phyloP scores from a whole-genome alignment of 257 asterid species.

The Solanum dulcamara region DNA sequence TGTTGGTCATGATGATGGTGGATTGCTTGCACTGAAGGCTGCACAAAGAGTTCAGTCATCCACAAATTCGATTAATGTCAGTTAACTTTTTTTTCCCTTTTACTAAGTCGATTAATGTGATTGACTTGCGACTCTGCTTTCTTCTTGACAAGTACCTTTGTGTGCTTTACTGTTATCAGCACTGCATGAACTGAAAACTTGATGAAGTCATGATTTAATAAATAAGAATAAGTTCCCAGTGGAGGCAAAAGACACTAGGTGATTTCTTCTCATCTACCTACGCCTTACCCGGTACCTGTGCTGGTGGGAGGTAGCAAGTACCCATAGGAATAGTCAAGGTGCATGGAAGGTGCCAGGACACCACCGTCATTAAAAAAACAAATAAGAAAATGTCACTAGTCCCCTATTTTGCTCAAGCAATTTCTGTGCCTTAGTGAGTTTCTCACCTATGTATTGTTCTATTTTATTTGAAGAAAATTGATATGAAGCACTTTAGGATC shows the following conservation, averaged over 20 bases:
- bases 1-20: slow-evolving; percentile 92
- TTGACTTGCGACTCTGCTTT: background rate
- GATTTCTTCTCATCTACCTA: background rate
- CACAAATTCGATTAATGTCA: slow-evolving; percentile 10
- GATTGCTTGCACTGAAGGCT: slow-evolving; percentile 77
- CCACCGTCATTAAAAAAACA: background rate
- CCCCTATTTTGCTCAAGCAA: background rate
- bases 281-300: background rate
- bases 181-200: background rate
- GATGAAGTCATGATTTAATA: background rate
- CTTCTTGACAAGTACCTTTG: background rate
- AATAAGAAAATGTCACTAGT: background rate
- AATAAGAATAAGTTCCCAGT: background rate
- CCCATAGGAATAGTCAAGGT: background rate
- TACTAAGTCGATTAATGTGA: background rate
- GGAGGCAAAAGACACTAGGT: background rate
- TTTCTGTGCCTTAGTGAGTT: background rate
- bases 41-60: slow-evolving; percentile 60
- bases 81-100: background rate
- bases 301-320: background rate
- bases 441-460: background rate
- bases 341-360: background rate
- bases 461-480: background rate
- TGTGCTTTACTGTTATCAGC: background rate
- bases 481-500: background rate